Conservation (phyloP, 768 basidiomycete species). For the Chlorophyllum brunneum region DNA sequence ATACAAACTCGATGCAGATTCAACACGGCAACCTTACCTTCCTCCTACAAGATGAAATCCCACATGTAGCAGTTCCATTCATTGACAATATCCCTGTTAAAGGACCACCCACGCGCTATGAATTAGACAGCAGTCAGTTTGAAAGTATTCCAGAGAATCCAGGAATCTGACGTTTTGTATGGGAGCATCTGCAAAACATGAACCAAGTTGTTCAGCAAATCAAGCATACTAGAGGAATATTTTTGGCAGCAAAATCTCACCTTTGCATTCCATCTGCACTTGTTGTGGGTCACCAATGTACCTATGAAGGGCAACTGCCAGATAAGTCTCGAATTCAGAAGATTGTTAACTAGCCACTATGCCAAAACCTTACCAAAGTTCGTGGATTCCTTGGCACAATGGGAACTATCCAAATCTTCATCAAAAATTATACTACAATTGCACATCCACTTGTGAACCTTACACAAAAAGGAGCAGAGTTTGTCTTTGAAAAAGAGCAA, state of each 20-base stretch:
- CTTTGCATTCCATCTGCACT: constrained; percentile 9
- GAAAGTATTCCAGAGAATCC: constrained; percentile 9
- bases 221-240: constrained; percentile 26
- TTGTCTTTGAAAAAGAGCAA: constrained; percentile 21
- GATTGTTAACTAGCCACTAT: constrained; percentile 26
- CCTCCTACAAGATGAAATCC: constrained; percentile 28
- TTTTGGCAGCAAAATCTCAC: constrained; percentile 25
- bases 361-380: constrained; percentile 16
- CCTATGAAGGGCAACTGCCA: constrained; percentile 25
- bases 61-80: constrained; percentile 19
- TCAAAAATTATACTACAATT: constrained; percentile 21
- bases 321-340: constrained; percentile 22
- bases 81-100: constrained; percentile 29
- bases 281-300: constrained; percentile 28
- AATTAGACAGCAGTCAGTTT: not conserved
- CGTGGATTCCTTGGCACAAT: constrained; percentile 27
- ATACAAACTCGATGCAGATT: constrained; percentile 33
- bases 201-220: constrained; percentile 19
- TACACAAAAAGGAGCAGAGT: constrained; percentile 20
- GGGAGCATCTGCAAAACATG: constrained; percentile 17
- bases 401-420: constrained; percentile 24
- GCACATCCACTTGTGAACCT: constrained; percentile 19
- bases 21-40: constrained; percentile 29
- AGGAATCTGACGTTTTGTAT: constrained; percentile 28
- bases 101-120: constrained; percentile 30